Conservation (phyloP, 176 grass and related monocot genomes). For the Phoenix dactylifera region DNA sequence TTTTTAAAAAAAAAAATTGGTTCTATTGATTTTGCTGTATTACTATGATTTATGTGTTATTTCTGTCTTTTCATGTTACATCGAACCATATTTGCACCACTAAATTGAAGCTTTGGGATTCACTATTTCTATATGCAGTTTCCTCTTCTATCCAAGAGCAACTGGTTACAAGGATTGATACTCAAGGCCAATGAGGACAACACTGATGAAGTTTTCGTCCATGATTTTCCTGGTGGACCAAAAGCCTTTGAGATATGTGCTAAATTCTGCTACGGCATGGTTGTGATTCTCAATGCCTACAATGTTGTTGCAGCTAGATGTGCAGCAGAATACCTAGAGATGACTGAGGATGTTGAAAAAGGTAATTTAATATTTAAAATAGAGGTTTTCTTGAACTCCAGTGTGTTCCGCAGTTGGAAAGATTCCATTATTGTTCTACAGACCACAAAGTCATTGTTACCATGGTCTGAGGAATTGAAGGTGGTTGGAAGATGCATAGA, state of each 20-base stretch:
- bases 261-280: constrained; percentile 98
- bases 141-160: constrained; percentile 91
- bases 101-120: constrained; percentile 8
- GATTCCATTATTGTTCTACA: constrained; percentile 93
- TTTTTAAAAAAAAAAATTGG: too few species aligned
- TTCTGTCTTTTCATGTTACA: too few species aligned
- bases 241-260: constrained; percentile 81
- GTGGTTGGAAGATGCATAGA: constrained; percentile 83
- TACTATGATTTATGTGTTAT: too few species aligned
- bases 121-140: constrained; percentile 46
- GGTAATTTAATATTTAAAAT: constrained; percentile 98
- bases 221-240: constrained; percentile 66
- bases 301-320: constrained; percentile 83
- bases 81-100: neutral
- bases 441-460: constrained; percentile 55
- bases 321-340: constrained; percentile 79
- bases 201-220: constrained; percentile 53
- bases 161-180: constrained; percentile 56
- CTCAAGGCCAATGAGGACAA: constrained; percentile 44
- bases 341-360: constrained; percentile 89
- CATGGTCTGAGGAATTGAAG: constrained; percentile 83
- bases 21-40: too few species aligned
- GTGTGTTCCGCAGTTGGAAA: constrained; percentile 86
- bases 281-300: constrained; percentile 81
- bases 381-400: constrained; percentile 89